Base-by-base conservation (phyloP, 2,329 filamentous ascomycete genomes). In the Arthroderma uncinatum region DNA sequence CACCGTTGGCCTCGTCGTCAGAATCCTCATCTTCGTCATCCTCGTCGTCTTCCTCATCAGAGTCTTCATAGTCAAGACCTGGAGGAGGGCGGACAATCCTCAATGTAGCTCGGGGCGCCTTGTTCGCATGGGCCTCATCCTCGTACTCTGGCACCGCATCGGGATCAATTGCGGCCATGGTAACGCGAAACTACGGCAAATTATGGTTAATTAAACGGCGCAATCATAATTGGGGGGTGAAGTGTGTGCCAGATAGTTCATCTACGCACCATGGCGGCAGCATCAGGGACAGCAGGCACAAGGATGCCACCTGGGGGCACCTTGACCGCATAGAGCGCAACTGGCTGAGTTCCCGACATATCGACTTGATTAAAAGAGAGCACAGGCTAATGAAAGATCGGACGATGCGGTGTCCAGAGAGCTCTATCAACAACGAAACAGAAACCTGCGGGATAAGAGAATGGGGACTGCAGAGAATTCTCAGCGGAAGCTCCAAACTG, bases 91-190 rank as follows among this genome's bases (percentile, higher is more conserved):
- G 92, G 71, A 97, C 81, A 64, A 98, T 80, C 77, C 93, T 95
- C 67, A 98, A 79, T 54, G 93, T 98, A 56, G 93, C 87, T 65
- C 91, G 87, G 65, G 85, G 81, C 61, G 83, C 74, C 58, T 75
- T 73, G 65, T 81, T 81, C 59, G 81, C 73, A 67, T 84, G 82
- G 65, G 79, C 80, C 55, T 81, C 79, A 58, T 79, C 78, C 64
- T 85, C 83, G 59, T 79, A 78, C 71, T 89, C 81, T 36, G 84
- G 80, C 65, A 83, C 79, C 66, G 87, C 87, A 67, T 83, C 89
- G 58, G 93, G 93, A 71, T 98, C 92, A 71, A 98, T 86, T 63
- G 93, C 93, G 67, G 94, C 93, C 93, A 98, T 98, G 68, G 91
- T 97, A 70, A 98, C 89, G 72, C 89, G 89, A 77, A 96, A 94